phyloP scores from a whole-genome alignment of 768 basidiomycete genomes.

The Mycena floridula region DNA sequence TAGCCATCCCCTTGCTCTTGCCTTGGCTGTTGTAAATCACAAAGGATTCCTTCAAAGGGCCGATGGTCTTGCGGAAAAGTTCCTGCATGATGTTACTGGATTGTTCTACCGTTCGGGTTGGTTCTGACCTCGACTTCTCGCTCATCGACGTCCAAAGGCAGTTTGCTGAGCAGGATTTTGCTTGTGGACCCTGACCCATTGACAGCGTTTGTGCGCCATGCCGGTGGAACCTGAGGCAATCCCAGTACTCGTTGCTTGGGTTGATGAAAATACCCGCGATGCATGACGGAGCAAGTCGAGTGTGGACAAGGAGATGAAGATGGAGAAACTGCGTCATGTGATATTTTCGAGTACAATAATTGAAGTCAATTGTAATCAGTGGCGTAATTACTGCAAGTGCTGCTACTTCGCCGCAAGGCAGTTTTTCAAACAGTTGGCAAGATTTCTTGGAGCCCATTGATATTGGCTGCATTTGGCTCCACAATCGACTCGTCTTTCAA shows the following conservation, averaged over 20 bases:
- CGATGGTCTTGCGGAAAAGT: conserved; percentile 71
- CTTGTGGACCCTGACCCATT: conserved; percentile 35
- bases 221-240: conserved; percentile 48
- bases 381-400: no score
- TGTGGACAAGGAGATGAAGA: no score
- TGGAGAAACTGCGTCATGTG: no score
- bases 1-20: conserved; percentile 74
- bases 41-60: conserved; percentile 65
- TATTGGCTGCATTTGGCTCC: no score
- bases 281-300: no score
- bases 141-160: conserved; percentile 66
- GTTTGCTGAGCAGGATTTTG: conserved; percentile 59
- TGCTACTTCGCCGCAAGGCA: no score
- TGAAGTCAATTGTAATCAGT: no score
- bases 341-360: no score
- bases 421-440: no score
- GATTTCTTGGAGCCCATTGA: no score
- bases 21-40: conserved; percentile 73
- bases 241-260: conserved; percentile 55
- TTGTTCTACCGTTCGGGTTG: not conserved
- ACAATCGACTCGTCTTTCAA: no score
- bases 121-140: conserved; percentile 58
- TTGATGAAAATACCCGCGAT: conserved; percentile 45
- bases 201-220: conserved; percentile 46
- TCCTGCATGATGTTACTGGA: conserved; percentile 36